Base-by-base conservation (phyloP, 768 basidiomycete genomes). In the Lentinula guzmanii region DNA sequence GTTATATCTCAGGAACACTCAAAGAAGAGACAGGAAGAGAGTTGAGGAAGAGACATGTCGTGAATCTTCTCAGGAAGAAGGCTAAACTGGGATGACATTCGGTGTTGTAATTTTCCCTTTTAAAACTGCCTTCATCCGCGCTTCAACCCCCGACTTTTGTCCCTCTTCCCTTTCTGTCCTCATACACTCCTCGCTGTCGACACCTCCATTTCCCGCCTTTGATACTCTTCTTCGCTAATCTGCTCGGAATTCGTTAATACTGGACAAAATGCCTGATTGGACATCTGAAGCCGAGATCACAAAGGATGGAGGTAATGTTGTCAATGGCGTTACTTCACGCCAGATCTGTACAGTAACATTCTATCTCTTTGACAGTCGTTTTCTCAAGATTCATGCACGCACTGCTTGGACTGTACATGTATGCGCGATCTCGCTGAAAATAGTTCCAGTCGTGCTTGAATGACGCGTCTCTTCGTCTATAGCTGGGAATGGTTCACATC, bases 401-500 rank as follows among this genome's bases (percentile, higher is more conserved):
- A 46, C 70, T 87, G 60, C 73, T 87, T 7, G 86, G 86, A 6
- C 67, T 88, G 16, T 88, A 87, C 67, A 77, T 85, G 85, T 81
- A 66, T 61, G 81, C 74, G 33, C 42, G 56, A 45, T 16, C 18
- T 61, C 48, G 45, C 43, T 35, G 34, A 15, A 28, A n/a, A 60
- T 48, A 46, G 35, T 33, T 9, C 45, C 39, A 34, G 46, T 39
- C 33, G 35, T 45, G 18, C 3, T 39, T 18, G 50, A 63, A 52
- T 61, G 63, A 63, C n/a, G 50, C 61, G 66, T 51, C 45, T 58
- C 41, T 62, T 46, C 33, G 53, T 41, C 10, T 21, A 61, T 64
- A 88, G 86, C 53, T 89, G 87, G 86, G 87, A 89, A 70, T 86
- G 85, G 74, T 77, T 80, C 65, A 82, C 80, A 5, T 86, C 86